Percentiles rank a stretch among this genome's conserved stretches.
phyloP scores from a whole-genome alignment of 345 rosid genomes.

The Eucalyptus victrix region DNA sequence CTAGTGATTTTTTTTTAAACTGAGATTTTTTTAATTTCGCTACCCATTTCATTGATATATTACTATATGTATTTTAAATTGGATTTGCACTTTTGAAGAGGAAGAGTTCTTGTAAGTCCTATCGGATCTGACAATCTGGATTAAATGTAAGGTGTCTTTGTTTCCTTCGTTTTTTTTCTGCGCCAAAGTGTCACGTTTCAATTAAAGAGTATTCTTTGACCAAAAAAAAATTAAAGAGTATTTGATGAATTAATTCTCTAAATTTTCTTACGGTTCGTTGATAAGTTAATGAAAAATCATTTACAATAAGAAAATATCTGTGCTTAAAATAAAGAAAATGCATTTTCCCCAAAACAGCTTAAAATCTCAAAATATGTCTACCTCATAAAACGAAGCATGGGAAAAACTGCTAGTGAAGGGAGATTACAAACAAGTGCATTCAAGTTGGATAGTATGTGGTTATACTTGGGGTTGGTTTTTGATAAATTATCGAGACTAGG shows the following conservation, averaged over 20 bases:
- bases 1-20: background rate
- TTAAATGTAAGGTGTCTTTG: too few relatives aligned
- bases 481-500: background rate
- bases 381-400: background rate
- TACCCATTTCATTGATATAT: background rate
- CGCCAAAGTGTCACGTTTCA: background rate
- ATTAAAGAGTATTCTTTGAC: too few relatives aligned
- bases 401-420: background rate
- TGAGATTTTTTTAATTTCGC: background rate
- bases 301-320: too few relatives aligned
- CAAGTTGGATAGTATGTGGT: background rate
- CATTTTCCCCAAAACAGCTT: background rate
- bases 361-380: background rate
- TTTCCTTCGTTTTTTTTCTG: accelerated
- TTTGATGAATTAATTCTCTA: background rate
- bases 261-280: too few relatives aligned
- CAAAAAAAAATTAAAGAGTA: too few relatives aligned
- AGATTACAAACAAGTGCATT: background rate
- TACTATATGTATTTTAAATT: background rate
- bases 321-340: background rate
- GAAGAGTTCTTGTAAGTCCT: background rate
- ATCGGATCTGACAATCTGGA: accelerated
- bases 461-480: background rate
- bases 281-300: too few relatives aligned
- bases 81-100: background rate